phyloP scores from a whole-genome alignment of 2,329 filamentous ascomycete genomes.

The Aspergillus carbonarius region DNA sequence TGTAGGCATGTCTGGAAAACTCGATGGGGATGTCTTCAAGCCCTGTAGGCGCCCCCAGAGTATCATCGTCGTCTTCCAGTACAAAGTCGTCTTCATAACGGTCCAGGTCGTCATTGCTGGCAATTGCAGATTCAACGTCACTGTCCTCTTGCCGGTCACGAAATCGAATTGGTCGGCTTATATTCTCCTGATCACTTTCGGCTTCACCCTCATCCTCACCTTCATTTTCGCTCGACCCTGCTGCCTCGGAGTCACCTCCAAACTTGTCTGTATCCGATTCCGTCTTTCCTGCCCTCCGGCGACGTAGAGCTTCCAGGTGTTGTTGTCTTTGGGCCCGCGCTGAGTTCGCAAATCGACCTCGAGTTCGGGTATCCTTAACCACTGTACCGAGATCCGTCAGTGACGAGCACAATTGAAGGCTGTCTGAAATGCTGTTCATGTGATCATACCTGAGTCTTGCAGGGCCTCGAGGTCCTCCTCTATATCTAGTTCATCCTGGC shows the following conservation, averaged over 20 bases:
- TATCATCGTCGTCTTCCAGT: conserved; percentile 60
- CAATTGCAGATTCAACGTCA: conserved; percentile 30
- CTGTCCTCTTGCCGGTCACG: conserved; percentile 26
- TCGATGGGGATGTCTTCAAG: conserved; percentile 62
- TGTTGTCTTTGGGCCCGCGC: conserved; percentile 39
- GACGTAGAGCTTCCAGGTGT: conserved; percentile 44
- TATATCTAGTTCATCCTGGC: conserved; percentile 43
- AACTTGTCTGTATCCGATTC: conserved; percentile 28
- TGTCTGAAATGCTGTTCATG: neutral
- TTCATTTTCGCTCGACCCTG: conserved; percentile 24
- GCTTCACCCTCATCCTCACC: conserved; percentile 18
- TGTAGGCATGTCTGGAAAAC: conserved; percentile 66
- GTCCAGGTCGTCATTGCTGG: conserved; percentile 49
- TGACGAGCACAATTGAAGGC: neutral
- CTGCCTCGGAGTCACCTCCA: conserved; percentile 16
- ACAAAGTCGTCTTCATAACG: conserved; percentile 65
- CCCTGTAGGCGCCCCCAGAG: conserved; percentile 56
- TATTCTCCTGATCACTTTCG: conserved; percentile 16
- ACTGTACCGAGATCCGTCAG: conserved; percentile 22
- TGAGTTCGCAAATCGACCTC: conserved; percentile 41
- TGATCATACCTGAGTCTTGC: conserved; percentile 41
- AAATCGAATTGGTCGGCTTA: conserved; percentile 18
- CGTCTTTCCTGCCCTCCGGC: conserved; percentile 44
- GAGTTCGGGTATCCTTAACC: conserved; percentile 41
- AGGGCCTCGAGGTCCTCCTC: conserved; percentile 48